These are phyloP conservation scores for Pseudocercospora ulei DNA, from an alignment of 2,329 filamentous ascomycete genomes.

Conservation along the genomic window DNA sequence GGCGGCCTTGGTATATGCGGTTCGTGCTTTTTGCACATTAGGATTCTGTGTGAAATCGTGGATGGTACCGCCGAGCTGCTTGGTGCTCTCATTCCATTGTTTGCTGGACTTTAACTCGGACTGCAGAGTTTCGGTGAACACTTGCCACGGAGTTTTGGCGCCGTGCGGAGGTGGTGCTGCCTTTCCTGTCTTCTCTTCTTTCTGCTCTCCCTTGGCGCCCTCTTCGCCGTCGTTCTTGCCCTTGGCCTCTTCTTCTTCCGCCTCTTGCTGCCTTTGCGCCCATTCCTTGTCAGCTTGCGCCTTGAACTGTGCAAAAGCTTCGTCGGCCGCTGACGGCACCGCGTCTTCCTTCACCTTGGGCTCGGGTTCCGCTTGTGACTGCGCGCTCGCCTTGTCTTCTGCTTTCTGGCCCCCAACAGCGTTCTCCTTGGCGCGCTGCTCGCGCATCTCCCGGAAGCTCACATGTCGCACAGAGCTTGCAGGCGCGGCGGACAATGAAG, in stretches of 20 bases:
- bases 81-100: slow-evolving; percentile 98
- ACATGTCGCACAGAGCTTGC: slow-evolving; percentile 40
- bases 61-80: slow-evolving; percentile 78
- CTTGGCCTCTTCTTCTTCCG: slow-evolving; percentile 29
- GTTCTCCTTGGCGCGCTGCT: slow-evolving; percentile 33
- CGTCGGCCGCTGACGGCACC: slow-evolving; percentile 31
- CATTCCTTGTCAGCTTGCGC: slow-evolving; percentile 34
- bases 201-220: slow-evolving; percentile 42
- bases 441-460: slow-evolving; percentile 36
- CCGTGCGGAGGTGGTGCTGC: slow-evolving; percentile 92
- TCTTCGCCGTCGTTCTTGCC: slow-evolving; percentile 38
- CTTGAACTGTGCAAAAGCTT: slow-evolving; percentile 32
- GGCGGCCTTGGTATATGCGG: slow-evolving; percentile 78
- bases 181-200: slow-evolving; percentile 52
- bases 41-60: slow-evolving; percentile 91
- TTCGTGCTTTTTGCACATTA: slow-evolving; percentile 71
- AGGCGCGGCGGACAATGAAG: slow-evolving; percentile 36
- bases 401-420: slow-evolving; percentile 35
- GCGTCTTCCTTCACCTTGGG: slow-evolving; percentile 28
- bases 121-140: slow-evolving; percentile 94
- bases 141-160: slow-evolving; percentile 97
- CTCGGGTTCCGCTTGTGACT: slow-evolving; percentile 33
- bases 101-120: slow-evolving; percentile 92
- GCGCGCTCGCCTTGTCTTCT: slow-evolving; percentile 37
- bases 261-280: slow-evolving; percentile 40